phyloP scores from a whole-genome alignment of 352 stramenopile species.

The Phytophthora uliginosa region DNA sequence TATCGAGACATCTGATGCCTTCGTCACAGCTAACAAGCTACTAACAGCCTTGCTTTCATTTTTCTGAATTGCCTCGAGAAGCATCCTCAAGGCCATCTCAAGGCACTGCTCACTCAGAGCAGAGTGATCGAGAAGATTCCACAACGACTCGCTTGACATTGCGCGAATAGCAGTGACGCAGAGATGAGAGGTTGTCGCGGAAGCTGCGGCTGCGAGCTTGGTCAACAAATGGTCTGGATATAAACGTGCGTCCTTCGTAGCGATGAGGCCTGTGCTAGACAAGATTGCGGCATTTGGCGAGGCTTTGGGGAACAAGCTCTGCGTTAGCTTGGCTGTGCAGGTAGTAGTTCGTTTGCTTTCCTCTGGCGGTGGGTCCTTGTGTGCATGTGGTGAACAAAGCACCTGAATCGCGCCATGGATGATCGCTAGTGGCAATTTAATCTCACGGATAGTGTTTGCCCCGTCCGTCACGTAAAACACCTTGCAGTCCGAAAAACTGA shows the following conservation, averaged over 20 bases:
- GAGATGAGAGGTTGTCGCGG: conserved; percentile 50
- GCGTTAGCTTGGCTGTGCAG: conserved; percentile 52
- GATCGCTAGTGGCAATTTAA: conserved; percentile 75
- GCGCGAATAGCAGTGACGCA: conserved; percentile 61
- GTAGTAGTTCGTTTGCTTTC: conserved; percentile 17
- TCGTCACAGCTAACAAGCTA: conserved; percentile 43
- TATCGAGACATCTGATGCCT: conserved; percentile 32
- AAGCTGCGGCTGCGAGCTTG: conserved; percentile 70
- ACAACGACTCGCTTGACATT: conserved; percentile 67
- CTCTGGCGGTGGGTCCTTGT: conserved; percentile 18
- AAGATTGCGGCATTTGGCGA: conserved; percentile 61
- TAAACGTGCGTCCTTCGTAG: conserved; percentile 77
- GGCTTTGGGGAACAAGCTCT: conserved; percentile 74
- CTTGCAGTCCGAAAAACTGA: conserved; percentile 83
- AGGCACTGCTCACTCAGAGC: conserved; percentile 57
- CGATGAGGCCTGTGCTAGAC: conserved; percentile 76
- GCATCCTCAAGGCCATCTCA: conserved; percentile 40
- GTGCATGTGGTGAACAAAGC: conserved; percentile 64
- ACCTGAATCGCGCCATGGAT: conserved; percentile 80
- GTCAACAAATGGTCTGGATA: conserved; percentile 74
- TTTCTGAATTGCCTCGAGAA: conserved; percentile 41
- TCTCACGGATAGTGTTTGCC: conserved; percentile 73
- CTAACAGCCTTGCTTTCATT: conserved; percentile 57
- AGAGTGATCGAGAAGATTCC: conserved; percentile 63
- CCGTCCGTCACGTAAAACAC: conserved; percentile 82